These are phyloP conservation scores for Penicillium sp. DNA, from an alignment of 2,329 filamentous ascomycete genomes.

Conservation along the genomic window DNA sequence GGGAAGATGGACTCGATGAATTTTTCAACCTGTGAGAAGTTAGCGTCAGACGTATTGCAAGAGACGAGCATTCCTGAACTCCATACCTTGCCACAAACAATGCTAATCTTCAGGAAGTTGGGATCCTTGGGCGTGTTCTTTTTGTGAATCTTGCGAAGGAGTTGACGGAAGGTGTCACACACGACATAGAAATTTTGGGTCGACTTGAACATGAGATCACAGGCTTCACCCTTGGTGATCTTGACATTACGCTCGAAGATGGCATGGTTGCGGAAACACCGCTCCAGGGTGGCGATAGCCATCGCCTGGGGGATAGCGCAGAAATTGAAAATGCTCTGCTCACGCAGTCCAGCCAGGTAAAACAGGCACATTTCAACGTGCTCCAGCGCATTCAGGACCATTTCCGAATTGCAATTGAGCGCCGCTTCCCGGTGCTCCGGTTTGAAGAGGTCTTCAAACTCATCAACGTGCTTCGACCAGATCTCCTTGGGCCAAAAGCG, in stretches of 20 bases:
- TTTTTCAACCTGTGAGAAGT: constrained; percentile 66
- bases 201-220: constrained; percentile 82
- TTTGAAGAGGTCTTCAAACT: constrained; percentile 85
- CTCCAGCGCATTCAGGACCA: constrained; percentile 83
- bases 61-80: background rate
- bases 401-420: constrained; percentile 80
- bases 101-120: constrained; percentile 85
- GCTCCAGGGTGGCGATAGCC: constrained; percentile 91
- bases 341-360: constrained; percentile 89
- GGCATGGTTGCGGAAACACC: constrained; percentile 83
- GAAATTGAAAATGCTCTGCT: constrained; percentile 99
- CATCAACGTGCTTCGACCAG: constrained; percentile 89
- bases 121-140: constrained; percentile 94
- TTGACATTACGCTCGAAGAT: constrained; percentile 88
- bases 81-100: constrained; percentile 75
- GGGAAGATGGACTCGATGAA: constrained; percentile 95
- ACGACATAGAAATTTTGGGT: constrained; percentile 82
- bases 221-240: constrained; percentile 92
- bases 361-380: constrained; percentile 92
- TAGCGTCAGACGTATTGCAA: background rate
- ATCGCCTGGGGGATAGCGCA: constrained; percentile 93
- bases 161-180: constrained; percentile 74
- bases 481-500: constrained; percentile 95
- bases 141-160: constrained; percentile 74
- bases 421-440: constrained; percentile 71